Evolutionary conservation across 768 basidiomycete species (phyloP), one percentile per base, ranked within the genome.

Genomic region (Hirschioporus abietinus): DNA sequence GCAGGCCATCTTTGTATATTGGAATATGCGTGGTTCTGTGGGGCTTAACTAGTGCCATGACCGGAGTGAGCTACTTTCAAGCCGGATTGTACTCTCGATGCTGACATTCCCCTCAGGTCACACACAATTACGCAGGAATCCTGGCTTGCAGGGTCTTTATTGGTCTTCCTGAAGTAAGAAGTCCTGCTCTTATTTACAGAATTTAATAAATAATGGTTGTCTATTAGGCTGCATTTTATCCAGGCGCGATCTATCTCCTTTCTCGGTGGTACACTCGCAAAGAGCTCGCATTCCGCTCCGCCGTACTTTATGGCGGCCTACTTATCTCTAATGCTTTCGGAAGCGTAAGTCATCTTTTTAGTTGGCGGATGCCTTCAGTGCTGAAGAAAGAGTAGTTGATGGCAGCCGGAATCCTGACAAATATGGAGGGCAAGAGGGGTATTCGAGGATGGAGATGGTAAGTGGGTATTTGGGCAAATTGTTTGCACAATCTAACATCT

Each of bases 401-500:
- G 71, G 91, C 89, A 18, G 90, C 90, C n/a, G 90, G 88, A 12
- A 88, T 92, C 65, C 80, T 93, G 18, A 77, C 80, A 0, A 82
- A 80, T 58, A 88, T 92, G 89, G 83, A 92, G 68, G 89, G 88
- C 1, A 81, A 80, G 63, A 77, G 83, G 4, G 90, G 89, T 1
- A 86, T 89, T 58, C 73, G 86, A 30, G 89, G 88, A 10, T 92
- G 90, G 90, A 72, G 87, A 79, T 92, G 86, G 87, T 86, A 68
- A 67, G 78, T 66, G 12, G 12, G 12, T 20, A 15, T 23, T n/a
- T 23, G 10, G n/a, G 20, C 0, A 2, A 7, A 59, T 30, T 8
- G 34, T 64, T 63, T 27, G 63, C 27, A 58, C 30, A n/a, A 26
- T 27, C 27, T 18, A 60, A 52, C 30, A 30, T n/a, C 58, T 64